Conservation (phyloP, 2,329 filamentous ascomycete species). For the Trichothecium roseum region DNA sequence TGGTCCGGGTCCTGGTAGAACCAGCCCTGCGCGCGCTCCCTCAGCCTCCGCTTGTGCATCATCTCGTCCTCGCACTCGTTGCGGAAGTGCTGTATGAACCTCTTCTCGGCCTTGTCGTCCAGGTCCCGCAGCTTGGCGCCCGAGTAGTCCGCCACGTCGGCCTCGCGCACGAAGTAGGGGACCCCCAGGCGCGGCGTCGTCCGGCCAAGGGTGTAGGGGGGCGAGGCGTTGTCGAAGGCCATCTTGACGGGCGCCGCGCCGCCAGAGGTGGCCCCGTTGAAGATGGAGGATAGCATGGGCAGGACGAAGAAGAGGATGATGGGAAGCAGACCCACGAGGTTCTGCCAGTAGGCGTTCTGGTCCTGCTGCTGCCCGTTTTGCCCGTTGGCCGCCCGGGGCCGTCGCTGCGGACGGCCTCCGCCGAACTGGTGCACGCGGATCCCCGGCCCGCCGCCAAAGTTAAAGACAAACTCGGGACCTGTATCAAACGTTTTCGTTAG, state of each 20-base stretch:
- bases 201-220: slow-evolving; percentile 66
- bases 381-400: slow-evolving; percentile 56
- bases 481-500: slow-evolving; percentile 49
- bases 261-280: slow-evolving; percentile 38
- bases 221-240: slow-evolving; percentile 60
- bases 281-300: slow-evolving; percentile 71
- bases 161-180: slow-evolving; percentile 77
- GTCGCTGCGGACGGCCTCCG: slow-evolving; percentile 62
- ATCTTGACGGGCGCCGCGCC: slow-evolving; percentile 52
- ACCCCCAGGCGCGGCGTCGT: slow-evolving; percentile 61
- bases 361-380: slow-evolving; percentile 38
- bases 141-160: slow-evolving; percentile 62
- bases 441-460: slow-evolving; percentile 82
- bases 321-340: slow-evolving; percentile 69
- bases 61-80: slow-evolving; percentile 68
- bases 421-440: slow-evolving; percentile 95
- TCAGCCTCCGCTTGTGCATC: slow-evolving; percentile 51
- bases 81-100: slow-evolving; percentile 57
- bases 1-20: slow-evolving; percentile 73
- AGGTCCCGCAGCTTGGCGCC: slow-evolving; percentile 60
- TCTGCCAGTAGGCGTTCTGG: slow-evolving; percentile 41
- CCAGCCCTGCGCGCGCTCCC: slow-evolving; percentile 77
- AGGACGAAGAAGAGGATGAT: slow-evolving; percentile 83
- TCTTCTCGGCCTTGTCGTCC: slow-evolving; percentile 67
- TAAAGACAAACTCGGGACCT: slow-evolving; percentile 88